A percentile compares a stretch with the other conserved stretches of the same genome.
Evolutionary conservation across 176 grass and related monocot species (phyloP).

Genomic region (Ensete ventricosum): DNA sequence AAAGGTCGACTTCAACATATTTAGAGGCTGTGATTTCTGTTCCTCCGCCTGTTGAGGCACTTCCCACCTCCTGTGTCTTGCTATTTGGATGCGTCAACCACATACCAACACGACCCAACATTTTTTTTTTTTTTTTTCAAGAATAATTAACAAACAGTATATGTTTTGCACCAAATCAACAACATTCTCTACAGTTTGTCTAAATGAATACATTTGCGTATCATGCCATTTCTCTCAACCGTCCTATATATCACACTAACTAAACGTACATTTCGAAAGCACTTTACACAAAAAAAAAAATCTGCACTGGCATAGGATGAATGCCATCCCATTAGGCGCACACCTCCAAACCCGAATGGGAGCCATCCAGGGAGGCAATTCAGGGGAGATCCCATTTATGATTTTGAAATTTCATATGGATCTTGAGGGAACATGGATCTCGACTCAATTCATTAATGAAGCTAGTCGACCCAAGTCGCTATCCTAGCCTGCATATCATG

Average conservation of each 20-base stretch:
- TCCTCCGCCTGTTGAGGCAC: no score
- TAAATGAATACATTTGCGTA: neutral
- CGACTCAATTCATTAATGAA: neutral
- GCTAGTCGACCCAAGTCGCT: neutral
- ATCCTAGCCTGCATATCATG: slow-evolving; percentile 26
- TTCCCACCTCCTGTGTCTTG: no score
- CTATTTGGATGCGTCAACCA: no score
- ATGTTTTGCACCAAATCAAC: neutral
- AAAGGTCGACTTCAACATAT: no score
- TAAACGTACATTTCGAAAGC: neutral
- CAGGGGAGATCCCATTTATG: neutral
- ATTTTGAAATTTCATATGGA: slow-evolving; percentile 4
- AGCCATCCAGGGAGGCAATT: neutral
- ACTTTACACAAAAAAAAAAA: neutral
- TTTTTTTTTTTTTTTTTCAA: no score
- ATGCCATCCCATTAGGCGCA: neutral
- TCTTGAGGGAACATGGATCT: slow-evolving; percentile 1
- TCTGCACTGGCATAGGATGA: neutral
- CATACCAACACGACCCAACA: no score
- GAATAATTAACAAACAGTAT: no score
- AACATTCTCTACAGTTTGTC: slow-evolving; percentile 1
- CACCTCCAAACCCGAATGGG: neutral
- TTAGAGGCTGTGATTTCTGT: neutral
- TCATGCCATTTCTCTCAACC: neutral
- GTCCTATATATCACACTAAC: slow-evolving; percentile 1